A percentile compares a stretch with the other conserved stretches of the same genome.
phyloP scores from a whole-genome alignment of 2,329 filamentous ascomycete genomes.

The Fusarium verrucosum region DNA sequence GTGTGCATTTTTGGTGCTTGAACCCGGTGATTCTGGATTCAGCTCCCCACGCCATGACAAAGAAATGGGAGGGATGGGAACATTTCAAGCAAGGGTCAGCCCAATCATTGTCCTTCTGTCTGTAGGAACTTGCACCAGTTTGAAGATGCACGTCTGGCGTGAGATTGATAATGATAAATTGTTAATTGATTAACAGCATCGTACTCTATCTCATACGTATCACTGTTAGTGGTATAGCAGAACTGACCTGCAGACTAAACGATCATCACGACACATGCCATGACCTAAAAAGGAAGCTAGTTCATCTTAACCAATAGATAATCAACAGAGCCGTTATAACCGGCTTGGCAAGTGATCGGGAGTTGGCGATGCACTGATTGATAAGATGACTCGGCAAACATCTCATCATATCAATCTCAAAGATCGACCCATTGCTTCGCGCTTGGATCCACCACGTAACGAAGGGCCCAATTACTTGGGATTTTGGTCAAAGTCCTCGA shows the following conservation, averaged over 20 bases:
- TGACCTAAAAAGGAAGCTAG: slow-evolving; percentile 9
- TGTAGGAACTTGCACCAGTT: not conserved
- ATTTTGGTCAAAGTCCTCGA: not conserved
- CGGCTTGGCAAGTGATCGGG: slow-evolving; percentile 23
- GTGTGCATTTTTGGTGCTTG: not conserved
- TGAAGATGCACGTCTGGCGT: not conserved
- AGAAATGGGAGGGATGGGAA: not conserved
- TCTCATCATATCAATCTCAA: slow-evolving; percentile 7
- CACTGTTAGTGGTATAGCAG: not conserved
- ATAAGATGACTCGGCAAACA: slow-evolving; percentile 16
- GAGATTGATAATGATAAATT: not conserved
- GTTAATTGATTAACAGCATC: not conserved
- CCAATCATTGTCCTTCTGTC: not conserved
- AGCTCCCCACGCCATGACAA: slow-evolving; percentile 10
- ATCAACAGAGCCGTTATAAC: slow-evolving; percentile 9
- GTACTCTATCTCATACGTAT: accelerated
- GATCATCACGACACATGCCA: not conserved
- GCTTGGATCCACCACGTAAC: not conserved
- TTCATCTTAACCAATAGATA: not conserved
- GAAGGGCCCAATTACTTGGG: not conserved
- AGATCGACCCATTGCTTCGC: not conserved
- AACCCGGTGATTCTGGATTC: not conserved
- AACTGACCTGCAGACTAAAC: not conserved
- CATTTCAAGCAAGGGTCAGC: not conserved
- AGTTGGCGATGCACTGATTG: slow-evolving; percentile 26